Conservation (phyloP, 2,329 filamentous ascomycete genomes). For the Clarireedia hainanense region DNA sequence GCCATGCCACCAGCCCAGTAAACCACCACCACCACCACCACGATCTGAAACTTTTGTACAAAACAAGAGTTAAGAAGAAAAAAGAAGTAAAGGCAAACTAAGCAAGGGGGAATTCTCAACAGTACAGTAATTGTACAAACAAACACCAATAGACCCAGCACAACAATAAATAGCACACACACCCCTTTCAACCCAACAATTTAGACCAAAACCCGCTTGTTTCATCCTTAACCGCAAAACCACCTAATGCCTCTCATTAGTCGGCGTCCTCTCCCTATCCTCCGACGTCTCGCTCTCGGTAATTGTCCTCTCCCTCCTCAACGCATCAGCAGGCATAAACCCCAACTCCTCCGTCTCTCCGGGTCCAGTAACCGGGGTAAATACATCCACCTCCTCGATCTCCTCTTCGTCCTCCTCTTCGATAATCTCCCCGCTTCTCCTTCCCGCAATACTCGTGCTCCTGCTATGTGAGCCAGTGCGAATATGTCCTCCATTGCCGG, state of each 20-base stretch:
- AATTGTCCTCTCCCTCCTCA: not conserved
- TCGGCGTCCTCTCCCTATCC: conserved; percentile 8
- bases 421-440: conserved; percentile 66
- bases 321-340: conserved; percentile 14
- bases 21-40: too few species aligned
- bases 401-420: conserved; percentile 14
- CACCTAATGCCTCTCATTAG: conserved; percentile 1
- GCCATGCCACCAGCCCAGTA: too few species aligned
- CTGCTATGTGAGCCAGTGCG: conserved; percentile 36
- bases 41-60: too few species aligned
- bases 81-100: too few species aligned
- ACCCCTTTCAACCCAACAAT: not conserved
- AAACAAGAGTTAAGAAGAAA: too few species aligned
- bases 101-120: too few species aligned
- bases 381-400: conserved; percentile 36
- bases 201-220: not conserved
- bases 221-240: not conserved
- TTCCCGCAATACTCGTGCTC: conserved; percentile 56
- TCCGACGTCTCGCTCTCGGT: not conserved
- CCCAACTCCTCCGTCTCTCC: conserved; percentile 26
- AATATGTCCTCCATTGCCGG: conserved; percentile 22
- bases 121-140: too few species aligned
- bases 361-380: conserved; percentile 39
- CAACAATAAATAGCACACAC: not conserved
- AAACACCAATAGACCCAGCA: too few species aligned